Percentiles rank a stretch among this genome's conserved stretches.
Conservation (phyloP, 441 rosid species). For the Populus hybrid region DNA sequence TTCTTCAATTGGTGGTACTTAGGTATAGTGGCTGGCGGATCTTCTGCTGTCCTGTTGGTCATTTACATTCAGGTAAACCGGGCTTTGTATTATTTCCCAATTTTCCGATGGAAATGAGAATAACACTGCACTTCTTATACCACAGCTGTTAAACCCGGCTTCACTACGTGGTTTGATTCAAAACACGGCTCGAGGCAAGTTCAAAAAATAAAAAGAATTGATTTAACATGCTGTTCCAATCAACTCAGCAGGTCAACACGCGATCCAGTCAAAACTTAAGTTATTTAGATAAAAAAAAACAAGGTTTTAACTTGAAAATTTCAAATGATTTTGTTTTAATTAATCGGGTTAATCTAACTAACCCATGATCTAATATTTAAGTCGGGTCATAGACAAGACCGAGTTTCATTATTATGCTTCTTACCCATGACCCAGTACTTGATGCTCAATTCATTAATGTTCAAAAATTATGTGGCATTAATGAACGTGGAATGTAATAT, state of each 20-base stretch:
- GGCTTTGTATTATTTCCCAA: neutral
- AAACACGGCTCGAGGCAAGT: neutral
- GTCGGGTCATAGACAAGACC: accelerated
- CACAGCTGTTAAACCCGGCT: neutral
- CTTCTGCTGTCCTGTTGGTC: conserved; percentile 46
- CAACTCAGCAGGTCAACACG: neutral
- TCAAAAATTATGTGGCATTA: neutral
- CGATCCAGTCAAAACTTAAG: too few relatives aligned
- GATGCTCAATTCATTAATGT: neutral
- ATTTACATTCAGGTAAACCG: conserved; percentile 60
- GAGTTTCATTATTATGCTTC: neutral
- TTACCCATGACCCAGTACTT: too few relatives aligned
- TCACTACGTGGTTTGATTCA: neutral
- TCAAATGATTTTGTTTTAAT: too few relatives aligned
- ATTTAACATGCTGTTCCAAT: too few relatives aligned
- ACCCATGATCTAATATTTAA: too few relatives aligned
- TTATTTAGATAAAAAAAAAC: too few relatives aligned
- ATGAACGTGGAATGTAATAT: too few relatives aligned
- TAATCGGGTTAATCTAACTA: accelerated
- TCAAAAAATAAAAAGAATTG: too few relatives aligned
- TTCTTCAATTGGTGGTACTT: conserved; percentile 92
- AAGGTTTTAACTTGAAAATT: too few relatives aligned
- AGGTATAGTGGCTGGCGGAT: conserved; percentile 51
- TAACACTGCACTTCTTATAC: neutral
- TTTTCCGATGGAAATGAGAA: too few relatives aligned